These are phyloP conservation scores for Poronia punctata DNA, from an alignment of 495 filamentous ascomycete genomes.

Conservation along the genomic window DNA sequence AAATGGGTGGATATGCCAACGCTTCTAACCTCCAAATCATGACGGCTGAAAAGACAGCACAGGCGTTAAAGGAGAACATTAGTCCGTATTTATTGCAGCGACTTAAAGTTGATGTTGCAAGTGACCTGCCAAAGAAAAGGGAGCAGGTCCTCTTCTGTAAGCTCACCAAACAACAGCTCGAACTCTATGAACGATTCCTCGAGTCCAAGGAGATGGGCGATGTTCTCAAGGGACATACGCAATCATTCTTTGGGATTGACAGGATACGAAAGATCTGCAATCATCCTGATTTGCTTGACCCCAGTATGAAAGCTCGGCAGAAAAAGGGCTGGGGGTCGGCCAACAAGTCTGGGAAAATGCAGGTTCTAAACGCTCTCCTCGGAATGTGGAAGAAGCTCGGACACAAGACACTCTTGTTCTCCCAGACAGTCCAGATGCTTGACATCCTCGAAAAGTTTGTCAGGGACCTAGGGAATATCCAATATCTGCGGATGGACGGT, in stretches of 20 bases:
- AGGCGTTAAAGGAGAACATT: constrained; percentile 84
- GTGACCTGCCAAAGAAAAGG: constrained; percentile 88
- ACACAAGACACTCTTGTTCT: constrained; percentile 87
- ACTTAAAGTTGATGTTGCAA: constrained; percentile 86
- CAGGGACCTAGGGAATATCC: constrained; percentile 55
- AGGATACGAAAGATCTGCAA: constrained; percentile 95
- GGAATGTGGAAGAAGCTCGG: constrained; percentile 79
- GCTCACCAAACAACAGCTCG: constrained; percentile 66
- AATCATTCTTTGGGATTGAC: constrained; percentile 82
- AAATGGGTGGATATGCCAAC: constrained; percentile 85
- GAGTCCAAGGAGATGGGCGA: constrained; percentile 71
- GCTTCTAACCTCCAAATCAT: constrained; percentile 87
- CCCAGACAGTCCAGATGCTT: constrained; percentile 86
- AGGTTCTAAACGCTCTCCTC: constrained; percentile 76
- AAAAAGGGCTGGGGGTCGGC: constrained; percentile 66
- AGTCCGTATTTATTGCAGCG: constrained; percentile 89
- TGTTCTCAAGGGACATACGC: constrained; percentile 65
- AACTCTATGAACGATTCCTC: constrained; percentile 75
- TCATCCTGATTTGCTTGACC: constrained; percentile 80
- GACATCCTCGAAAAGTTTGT: constrained; percentile 85
- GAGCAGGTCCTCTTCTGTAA: constrained; percentile 96
- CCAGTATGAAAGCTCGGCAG: constrained; percentile 47
- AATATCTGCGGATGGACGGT: constrained; percentile 88
- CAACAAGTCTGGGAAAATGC: constrained; percentile 86
- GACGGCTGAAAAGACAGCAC: constrained; percentile 83